phyloP scores from a whole-genome alignment of 176 grass and related monocot genomes.

The Leersia perrieri region DNA sequence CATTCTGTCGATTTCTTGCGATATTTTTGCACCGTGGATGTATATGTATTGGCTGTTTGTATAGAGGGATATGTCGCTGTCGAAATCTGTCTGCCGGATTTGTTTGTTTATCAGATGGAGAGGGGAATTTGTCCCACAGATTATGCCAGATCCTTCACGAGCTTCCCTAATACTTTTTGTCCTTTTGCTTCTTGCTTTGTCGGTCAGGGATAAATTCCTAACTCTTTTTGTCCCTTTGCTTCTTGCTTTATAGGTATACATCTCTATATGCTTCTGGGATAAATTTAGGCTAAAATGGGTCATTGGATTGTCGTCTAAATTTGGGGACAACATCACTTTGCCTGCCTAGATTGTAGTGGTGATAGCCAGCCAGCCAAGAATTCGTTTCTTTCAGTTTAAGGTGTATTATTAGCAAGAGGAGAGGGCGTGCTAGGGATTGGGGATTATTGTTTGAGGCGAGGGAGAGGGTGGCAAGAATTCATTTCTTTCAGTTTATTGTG shows the following conservation, averaged over 20 bases:
- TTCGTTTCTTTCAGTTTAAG: neutral
- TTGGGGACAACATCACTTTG: conserved; percentile 22
- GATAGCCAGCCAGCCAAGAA: neutral
- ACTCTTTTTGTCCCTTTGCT: neutral
- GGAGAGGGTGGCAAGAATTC: no score
- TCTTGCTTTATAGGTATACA: neutral
- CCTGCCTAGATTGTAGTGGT: neutral
- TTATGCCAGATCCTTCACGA: neutral
- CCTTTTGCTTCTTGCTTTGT: neutral
- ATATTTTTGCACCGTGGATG: neutral
- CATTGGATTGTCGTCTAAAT: conserved; percentile 33
- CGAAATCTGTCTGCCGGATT: neutral
- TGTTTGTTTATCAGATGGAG: neutral
- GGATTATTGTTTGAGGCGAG: no score
- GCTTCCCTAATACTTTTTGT: neutral
- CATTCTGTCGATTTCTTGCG: neutral
- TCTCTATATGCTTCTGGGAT: conserved; percentile 10
- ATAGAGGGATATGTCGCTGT: neutral
- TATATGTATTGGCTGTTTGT: neutral
- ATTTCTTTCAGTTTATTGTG: no score
- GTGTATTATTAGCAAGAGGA: neutral
- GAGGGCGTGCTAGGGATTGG: no score
- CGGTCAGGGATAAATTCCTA: no score
- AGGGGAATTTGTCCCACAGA: neutral
- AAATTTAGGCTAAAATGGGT: conserved; percentile 1